Conservation (phyloP, 352 stramenopile species). For the Globisporangium spinosum region DNA sequence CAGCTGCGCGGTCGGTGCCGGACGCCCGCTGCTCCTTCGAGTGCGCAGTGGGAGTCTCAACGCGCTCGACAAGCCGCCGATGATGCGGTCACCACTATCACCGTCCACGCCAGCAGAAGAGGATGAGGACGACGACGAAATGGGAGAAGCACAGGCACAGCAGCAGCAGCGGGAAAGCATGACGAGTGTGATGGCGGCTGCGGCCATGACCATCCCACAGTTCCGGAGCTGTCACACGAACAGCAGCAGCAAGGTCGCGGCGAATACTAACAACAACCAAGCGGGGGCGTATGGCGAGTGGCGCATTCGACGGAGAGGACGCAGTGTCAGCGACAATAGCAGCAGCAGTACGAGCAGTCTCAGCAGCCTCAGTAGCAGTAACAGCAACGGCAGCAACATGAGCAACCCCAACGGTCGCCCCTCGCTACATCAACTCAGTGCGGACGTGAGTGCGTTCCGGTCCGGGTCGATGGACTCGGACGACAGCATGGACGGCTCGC, state of each 20-base stretch:
- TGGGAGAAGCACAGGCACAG: background rate
- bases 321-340: slow-evolving; percentile 68
- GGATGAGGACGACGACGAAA: background rate
- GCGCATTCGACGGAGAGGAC: slow-evolving; percentile 35
- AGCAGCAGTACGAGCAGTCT: slow-evolving; percentile 53
- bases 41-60: slow-evolving; percentile 20
- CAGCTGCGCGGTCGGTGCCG: background rate
- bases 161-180: background rate
- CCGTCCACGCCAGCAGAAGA: slow-evolving; percentile 1
- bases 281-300: slow-evolving; percentile 19
- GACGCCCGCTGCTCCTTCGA: slow-evolving; percentile 4
- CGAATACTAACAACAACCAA: slow-evolving; percentile 17
- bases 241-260: slow-evolving; percentile 17
- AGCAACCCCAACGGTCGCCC: slow-evolving; percentile 18
- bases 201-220: slow-evolving; percentile 35
- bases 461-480: slow-evolving; percentile 32
- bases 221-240: slow-evolving; percentile 44
- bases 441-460: slow-evolving; percentile 18
- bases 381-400: slow-evolving; percentile 29
- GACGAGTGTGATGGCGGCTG: slow-evolving; percentile 6
- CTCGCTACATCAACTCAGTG: slow-evolving; percentile 45
- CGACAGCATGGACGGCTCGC: slow-evolving; percentile 37
- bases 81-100: background rate
- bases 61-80: slow-evolving; percentile 11
- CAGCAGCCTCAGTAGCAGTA: slow-evolving; percentile 40